These are phyloP conservation scores for Plasmodium sp. DNA, from an alignment of 169 alveolate species.

Conservation along the genomic window DNA sequence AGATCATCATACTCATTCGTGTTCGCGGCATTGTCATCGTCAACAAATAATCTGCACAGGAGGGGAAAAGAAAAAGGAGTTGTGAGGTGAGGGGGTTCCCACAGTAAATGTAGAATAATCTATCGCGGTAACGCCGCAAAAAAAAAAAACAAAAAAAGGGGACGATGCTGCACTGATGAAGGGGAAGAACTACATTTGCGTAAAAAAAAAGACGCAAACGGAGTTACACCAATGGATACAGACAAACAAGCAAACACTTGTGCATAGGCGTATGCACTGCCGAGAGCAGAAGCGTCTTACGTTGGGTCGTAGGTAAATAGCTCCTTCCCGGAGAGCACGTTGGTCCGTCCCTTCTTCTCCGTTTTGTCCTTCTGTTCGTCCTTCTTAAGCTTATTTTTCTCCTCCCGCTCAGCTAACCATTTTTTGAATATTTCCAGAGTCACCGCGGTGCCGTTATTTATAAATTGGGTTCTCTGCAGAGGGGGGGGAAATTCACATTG, in stretches of 20 bases:
- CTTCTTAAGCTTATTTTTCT: conserved; percentile 87
- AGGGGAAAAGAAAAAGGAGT: neutral
- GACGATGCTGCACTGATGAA: neutral
- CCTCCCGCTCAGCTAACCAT: conserved; percentile 84
- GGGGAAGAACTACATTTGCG: neutral
- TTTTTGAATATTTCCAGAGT: conserved; percentile 92
- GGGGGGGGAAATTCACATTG: neutral
- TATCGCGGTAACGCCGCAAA: neutral
- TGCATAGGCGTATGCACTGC: neutral
- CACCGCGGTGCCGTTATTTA: conserved; percentile 89
- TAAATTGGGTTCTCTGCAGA: conserved; percentile 12
- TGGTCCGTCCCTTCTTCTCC: conserved; percentile 80
- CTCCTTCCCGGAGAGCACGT: conserved; percentile 87
- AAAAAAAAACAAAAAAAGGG: too few relatives aligned
- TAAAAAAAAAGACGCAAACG: neutral
- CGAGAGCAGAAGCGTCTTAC: neutral
- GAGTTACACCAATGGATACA: neutral
- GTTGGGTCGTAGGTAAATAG: conserved; percentile 91
- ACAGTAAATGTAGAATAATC: neutral
- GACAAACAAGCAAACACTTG: neutral
- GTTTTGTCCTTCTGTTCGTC: conserved; percentile 83
- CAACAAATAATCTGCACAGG: conserved; percentile 84
- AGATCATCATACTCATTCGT: conserved; percentile 85
- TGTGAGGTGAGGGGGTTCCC: too few relatives aligned
- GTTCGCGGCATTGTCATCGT: conserved; percentile 89